A percentile compares a stretch with the other conserved stretches of the same genome.
Evolutionary conservation across 2,329 filamentous ascomycete genomes (phyloP).

Genomic region (Cryphonectria carpinicola): DNA sequence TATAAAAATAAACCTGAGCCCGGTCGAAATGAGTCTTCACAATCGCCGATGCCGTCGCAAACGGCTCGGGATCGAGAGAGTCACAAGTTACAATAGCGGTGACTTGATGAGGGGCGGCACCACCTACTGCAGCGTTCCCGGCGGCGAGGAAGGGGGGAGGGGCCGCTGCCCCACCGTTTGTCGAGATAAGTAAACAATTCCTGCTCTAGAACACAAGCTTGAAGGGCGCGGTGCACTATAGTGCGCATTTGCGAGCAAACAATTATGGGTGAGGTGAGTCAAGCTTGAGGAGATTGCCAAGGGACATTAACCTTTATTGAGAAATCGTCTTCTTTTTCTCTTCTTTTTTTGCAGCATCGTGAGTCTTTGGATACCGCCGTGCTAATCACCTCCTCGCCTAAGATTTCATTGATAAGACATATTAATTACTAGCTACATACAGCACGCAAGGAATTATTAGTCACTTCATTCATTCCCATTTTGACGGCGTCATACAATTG

Average conservation of each 20-base stretch:
- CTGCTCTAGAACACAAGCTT: neutral
- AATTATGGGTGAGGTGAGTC: neutral
- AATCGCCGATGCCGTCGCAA: neutral
- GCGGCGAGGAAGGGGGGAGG: no score
- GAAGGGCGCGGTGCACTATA: neutral
- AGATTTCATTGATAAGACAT: no score
- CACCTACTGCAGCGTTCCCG: neutral
- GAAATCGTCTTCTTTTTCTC: neutral
- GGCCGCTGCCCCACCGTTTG: neutral
- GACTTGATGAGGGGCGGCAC: neutral
- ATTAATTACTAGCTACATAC: no score
- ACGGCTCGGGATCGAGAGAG: neutral
- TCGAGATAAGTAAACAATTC: neutral
- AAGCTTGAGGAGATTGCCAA: neutral
- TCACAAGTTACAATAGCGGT: neutral
- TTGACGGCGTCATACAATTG: no score
- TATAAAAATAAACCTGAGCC: neutral
- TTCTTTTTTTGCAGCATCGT: no score
- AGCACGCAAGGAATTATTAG: no score
- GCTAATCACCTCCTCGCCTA: no score
- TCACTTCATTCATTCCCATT: no score
- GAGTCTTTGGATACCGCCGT: no score
- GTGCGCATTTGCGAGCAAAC: constrained; percentile 2
- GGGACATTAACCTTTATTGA: neutral
- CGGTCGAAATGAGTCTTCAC: neutral